Percentiles rank a stretch among this genome's conserved stretches.
These are phyloP conservation scores for Magnolia sinica DNA, from an alignment of 164 flowering plant species.

Conservation along the genomic window DNA sequence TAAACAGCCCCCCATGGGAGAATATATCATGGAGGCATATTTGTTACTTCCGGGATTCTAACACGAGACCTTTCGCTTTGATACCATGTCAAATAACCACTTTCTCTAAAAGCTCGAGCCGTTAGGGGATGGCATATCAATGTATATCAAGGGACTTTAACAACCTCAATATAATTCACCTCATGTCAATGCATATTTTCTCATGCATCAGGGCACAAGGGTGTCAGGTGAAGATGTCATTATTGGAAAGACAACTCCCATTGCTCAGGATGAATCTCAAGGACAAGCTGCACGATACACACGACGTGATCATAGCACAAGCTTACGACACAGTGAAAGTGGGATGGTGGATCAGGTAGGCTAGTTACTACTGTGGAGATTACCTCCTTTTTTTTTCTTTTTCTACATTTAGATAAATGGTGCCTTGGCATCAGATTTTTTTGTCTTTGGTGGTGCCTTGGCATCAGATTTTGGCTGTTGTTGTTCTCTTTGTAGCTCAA, in stretches of 20 bases:
- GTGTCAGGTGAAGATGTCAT: conserved; percentile 97
- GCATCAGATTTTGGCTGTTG: no score
- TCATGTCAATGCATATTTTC: conserved; percentile 1
- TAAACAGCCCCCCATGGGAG: no score
- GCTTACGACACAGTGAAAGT: conserved; percentile 96
- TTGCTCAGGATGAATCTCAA: conserved; percentile 83
- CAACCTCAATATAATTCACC: no score
- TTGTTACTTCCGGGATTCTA: no score
- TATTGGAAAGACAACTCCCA: conserved; percentile 93
- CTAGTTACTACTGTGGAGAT: neutral
- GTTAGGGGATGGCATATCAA: no score
- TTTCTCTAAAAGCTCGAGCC: no score
- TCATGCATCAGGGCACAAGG: conserved; percentile 71
- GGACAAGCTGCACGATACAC: conserved; percentile 83
- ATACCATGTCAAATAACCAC: no score
- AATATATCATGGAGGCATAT: no score
- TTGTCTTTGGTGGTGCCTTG: no score
- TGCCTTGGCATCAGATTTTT: no score
- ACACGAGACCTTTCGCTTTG: no score
- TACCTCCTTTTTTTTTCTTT: neutral
- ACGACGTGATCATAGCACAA: conserved; percentile 89
- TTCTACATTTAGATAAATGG: neutral
- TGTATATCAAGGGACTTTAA: no score
- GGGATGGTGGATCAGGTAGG: conserved; percentile 94
- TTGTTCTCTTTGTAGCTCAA: neutral